Base-by-base conservation (phyloP, 2,329 filamentous ascomycete genomes). In the Aspergillus ochraceoroseus region DNA sequence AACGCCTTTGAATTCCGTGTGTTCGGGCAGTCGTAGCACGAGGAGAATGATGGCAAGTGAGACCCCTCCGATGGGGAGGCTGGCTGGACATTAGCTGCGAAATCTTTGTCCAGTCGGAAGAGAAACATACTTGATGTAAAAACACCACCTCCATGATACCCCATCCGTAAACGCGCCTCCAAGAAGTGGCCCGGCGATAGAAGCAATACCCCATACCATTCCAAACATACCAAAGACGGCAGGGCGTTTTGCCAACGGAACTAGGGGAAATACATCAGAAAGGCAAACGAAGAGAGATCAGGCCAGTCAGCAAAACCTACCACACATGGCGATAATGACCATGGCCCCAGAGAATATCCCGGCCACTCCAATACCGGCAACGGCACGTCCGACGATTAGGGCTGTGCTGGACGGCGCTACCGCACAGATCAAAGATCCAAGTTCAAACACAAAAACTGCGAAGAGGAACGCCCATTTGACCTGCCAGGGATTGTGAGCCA, bases 1-100 rank as follows among this genome's bases (percentile, higher is more conserved):
- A 4, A 28, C 34, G n/a, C 33, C 40, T 15, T 38, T 32, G 34
- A 23, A 30, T 20, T 38, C 28, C 9, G 38, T 43, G 3, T 38
- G 40, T 19, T 43, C 33, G 9, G 40, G 40, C 2, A 43, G 37
- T 22, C 32, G n/a, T 5, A 32, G 34, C 9, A 39, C 43, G 34
- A 50, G 51, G 27, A 56, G 30, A 14, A 59, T 26, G 13, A 59
- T 31, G 3, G 51, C 32, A 5, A 52, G 22, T 9, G 51, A 46
- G 2, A 49, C 37, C 2, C 48, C 50, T 0, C 57, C 57, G 15
- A 77, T 65, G 0, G 73, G 74, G 1, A 77, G 57, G 46, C 77
- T 76, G 55, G 3, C 4, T 9, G 2, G n/a, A n/a, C n/a, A 27
- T 37, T 12, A 31, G 14, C 11, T 26, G 11, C 11, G n/a, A 8